A percentile compares a stretch with the other conserved stretches of the same genome.
phyloP scores from a whole-genome alignment of 1,284 basidiomycete species.

The Microbotryum violaceum region DNA sequence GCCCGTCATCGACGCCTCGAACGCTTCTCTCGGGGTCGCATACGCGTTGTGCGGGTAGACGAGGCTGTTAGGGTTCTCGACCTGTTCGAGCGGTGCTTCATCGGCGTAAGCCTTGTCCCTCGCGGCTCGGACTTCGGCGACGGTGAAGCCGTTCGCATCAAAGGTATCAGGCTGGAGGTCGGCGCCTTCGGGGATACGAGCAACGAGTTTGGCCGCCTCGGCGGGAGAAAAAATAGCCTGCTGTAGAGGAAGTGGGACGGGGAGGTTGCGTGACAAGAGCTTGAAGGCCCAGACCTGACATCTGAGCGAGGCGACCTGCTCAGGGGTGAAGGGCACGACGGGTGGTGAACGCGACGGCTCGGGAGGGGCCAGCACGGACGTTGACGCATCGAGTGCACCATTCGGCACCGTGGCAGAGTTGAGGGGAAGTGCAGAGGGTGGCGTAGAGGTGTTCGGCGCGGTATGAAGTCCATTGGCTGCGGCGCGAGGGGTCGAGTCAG shows the following conservation, averaged over 20 bases:
- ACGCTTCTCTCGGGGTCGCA: slow-evolving; percentile 40
- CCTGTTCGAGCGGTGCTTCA: slow-evolving; percentile 42
- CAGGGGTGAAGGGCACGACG: slow-evolving; percentile 52
- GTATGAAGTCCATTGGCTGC: neutral
- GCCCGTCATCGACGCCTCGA: slow-evolving; percentile 51
- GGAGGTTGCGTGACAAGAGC: slow-evolving; percentile 65
- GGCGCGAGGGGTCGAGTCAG: neutral
- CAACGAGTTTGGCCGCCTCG: slow-evolving; percentile 24
- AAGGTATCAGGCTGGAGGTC: slow-evolving; percentile 39
- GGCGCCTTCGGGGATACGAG: slow-evolving; percentile 11
- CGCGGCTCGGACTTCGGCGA: slow-evolving; percentile 15
- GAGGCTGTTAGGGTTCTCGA: slow-evolving; percentile 70
- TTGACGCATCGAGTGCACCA: neutral
- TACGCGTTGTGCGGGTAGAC: slow-evolving; percentile 97
- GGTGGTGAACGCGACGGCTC: slow-evolving; percentile 19
- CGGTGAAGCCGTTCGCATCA: slow-evolving; percentile 29
- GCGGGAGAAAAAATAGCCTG: slow-evolving; percentile 53
- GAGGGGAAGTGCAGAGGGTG: neutral
- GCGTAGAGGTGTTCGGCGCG: neutral
- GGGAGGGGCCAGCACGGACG: slow-evolving; percentile 6
- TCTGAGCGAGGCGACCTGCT: slow-evolving; percentile 70
- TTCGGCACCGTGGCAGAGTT: neutral
- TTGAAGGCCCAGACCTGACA: slow-evolving; percentile 88
- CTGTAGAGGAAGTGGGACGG: slow-evolving; percentile 72
- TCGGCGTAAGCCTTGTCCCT: slow-evolving; percentile 30